Conservation (phyloP, 768 basidiomycete genomes). For the Boletus rubescentipes region DNA sequence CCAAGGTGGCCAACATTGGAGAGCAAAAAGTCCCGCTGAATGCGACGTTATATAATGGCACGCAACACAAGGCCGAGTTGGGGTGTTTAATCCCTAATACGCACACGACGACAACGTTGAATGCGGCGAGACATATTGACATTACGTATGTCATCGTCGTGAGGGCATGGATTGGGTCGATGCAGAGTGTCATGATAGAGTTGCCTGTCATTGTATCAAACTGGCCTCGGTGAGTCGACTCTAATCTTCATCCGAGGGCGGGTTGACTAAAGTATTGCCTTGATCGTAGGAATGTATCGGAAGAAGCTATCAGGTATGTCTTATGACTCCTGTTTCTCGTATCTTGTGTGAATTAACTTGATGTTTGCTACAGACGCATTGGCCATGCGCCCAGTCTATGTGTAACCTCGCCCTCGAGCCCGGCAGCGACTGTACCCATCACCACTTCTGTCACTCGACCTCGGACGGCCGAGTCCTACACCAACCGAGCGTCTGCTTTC, state of each 20-base stretch:
- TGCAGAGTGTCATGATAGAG: constrained; percentile 64
- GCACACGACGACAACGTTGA: constrained; percentile 80
- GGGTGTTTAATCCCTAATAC: constrained; percentile 65
- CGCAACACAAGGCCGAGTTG: constrained; percentile 71
- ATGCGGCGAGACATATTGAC: constrained; percentile 81
- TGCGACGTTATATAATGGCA: constrained; percentile 70
- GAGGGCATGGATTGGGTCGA: constrained; percentile 73
- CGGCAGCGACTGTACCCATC: constrained; percentile 31
- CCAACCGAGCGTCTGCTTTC: constrained; percentile 4
- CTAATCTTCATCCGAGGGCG: background rate
- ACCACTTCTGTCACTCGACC: constrained; percentile 24
- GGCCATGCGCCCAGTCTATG: constrained; percentile 45
- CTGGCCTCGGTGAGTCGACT: constrained; percentile 68
- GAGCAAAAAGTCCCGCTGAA: constrained; percentile 75
- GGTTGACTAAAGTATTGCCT: background rate
- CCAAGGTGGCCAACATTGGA: constrained; percentile 52
- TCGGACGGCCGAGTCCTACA: constrained; percentile 19
- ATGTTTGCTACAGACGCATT: constrained; percentile 40
- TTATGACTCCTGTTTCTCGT: background rate
- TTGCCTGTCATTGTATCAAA: constrained; percentile 81
- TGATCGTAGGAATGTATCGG: constrained; percentile 58
- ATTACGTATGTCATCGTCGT: constrained; percentile 77
- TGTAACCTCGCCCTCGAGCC: constrained; percentile 26
- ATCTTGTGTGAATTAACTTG: background rate
- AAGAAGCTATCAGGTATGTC: constrained; percentile 59